Base-by-base conservation (phyloP, 2,329 filamentous ascomycete genomes). In the Fusarium sp. region DNA sequence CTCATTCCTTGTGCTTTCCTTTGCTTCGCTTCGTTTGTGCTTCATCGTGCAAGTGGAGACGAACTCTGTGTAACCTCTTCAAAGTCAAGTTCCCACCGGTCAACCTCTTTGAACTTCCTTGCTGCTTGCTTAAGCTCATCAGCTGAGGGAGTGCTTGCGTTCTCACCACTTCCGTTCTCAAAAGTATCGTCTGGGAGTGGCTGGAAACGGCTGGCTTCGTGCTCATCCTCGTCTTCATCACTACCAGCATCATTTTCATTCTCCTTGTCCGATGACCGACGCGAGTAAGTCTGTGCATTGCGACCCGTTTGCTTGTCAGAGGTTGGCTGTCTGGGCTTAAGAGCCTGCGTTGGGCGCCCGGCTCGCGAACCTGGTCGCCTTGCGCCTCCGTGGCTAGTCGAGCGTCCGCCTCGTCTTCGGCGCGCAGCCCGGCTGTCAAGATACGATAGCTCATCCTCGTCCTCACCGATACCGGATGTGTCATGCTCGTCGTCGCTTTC, bases 51-150 rank as follows among this genome's bases (percentile, higher is more conserved):
- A 72, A 81, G 80, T 4, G 88, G 87, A 25, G 88, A 89, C 64
- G 86, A 87, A 67, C 84, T 85, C 79, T 87, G 85, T 27, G 85
- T 86, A 54, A 90, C 85, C 73, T 90, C 89, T 82, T 93, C 91
- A 79, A 88, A 93, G 56, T 90, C 89, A 68, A 93, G 81, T 80
- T 91, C 85, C 90, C 90, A 93, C 80, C 86, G 84, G 78, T 93
- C 91, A 44, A 93, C 91, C 80, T 92, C 90, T 78, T 88, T 85
- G 75, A 93, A 93, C 80, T 92, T 92, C 78, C 83, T 86, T 15
- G 84, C 84, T 44, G 89, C 88, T 55, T 85, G 83, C 80, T 88
- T 88, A 68, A 93, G 82, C 83, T 90, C 89, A 45, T 86, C 80
- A 29, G 86, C 82, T 52, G 86, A 78, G 11, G 82, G 79, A 78